Conservation (phyloP, 2,329 filamentous ascomycete species). For the Penicillium rolfsii region DNA sequence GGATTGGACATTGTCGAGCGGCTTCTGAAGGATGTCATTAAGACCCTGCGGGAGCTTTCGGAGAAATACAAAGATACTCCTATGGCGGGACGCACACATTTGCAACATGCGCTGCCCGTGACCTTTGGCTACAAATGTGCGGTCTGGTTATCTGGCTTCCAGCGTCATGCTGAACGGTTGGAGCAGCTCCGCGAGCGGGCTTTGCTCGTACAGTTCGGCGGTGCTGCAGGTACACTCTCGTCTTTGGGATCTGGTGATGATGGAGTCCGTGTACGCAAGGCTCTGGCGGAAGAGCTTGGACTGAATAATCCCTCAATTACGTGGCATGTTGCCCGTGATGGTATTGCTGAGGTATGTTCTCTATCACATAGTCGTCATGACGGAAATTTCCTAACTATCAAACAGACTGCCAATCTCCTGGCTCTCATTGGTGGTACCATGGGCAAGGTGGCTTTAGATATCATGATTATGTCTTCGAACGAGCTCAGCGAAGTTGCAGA, state of each 20-base stretch:
- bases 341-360: conserved; percentile 53
- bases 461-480: conserved; percentile 62
- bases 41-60: conserved; percentile 49
- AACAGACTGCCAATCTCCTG: conserved; percentile 50
- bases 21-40: conserved; percentile 49
- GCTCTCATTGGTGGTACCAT: conserved; percentile 58
- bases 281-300: conserved; percentile 54
- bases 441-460: conserved; percentile 60
- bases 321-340: conserved; percentile 61
- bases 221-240: conserved; percentile 59
- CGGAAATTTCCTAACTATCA: background rate
- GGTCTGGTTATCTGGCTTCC: conserved; percentile 56
- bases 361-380: background rate
- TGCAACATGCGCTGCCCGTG: conserved; percentile 61
- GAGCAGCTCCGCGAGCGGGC: conserved; percentile 51
- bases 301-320: conserved; percentile 57
- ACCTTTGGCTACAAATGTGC: conserved; percentile 64
- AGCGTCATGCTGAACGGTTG: conserved; percentile 54
- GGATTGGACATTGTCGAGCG: conserved; percentile 55
- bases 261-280: conserved; percentile 54
- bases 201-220: conserved; percentile 60
- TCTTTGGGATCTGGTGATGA: conserved; percentile 54
- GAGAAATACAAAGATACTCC: conserved; percentile 55
- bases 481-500: conserved; percentile 60
- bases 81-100: conserved; percentile 61